Base-by-base conservation (phyloP, 163 green algal genomes). In the Chloroidium sp. region DNA sequence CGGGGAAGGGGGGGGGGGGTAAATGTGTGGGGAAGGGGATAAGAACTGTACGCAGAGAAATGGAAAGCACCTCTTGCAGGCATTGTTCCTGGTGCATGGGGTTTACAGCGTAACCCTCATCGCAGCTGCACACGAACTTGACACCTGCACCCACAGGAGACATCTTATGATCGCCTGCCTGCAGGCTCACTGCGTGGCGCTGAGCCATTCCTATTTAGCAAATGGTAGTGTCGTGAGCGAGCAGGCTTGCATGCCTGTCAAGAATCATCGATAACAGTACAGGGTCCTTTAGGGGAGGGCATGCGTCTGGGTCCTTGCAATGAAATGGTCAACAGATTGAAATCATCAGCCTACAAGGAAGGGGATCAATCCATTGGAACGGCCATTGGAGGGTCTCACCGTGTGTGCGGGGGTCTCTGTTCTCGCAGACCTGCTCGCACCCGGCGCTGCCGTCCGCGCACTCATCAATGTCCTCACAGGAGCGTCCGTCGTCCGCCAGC, bases 401-500 rank as follows among this genome's bases (percentile, higher is more conserved):
- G 36, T 36, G 36, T 36, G 36, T 67, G 58, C 79, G 79, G 57
- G 82, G 82, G 76, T 86, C 79, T n/a, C 78, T 81, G 81, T 91
- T 91, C 77, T 82, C 58, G 75, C 88, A 91, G 59, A 79, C 76
- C 76, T 91, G 88, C 61, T 90, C 86, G 82, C 86, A 91, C n/a
- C 81, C 81, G 61, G 77, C 62, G 0, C 82, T 86, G 10, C 76
- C 77, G 64, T 87, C 77, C 2, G 80, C 85, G 72, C 88, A 91
- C 81, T 91, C 88, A 75, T 91, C 86, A 8, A 91, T 80, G 69
- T 91, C 88, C 3, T 76, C 2, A 68, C 88, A 91, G 4, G 77
- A 59, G 4, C 64, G 14, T 1, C 88, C 88, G 69, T 90, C 82
- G 64, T 59, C 36, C n/a, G 75, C 79, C 76, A 86, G 76, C 80